Conservation (phyloP, 352 stramenopile genomes). For the Thraustochytrium striatum region DNA sequence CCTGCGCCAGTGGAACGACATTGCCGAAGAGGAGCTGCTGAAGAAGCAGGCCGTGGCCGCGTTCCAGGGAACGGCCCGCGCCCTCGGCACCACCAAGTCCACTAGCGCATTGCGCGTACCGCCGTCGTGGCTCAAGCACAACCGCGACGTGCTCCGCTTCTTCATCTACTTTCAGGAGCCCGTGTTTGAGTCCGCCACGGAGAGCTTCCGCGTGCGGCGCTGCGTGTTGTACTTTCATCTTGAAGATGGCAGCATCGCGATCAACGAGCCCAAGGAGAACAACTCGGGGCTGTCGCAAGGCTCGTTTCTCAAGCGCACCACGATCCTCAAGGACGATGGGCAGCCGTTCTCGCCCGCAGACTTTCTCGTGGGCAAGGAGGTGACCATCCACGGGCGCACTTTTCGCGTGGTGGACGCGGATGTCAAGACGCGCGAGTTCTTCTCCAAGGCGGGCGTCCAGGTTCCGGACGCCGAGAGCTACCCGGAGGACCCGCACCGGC, state of each 20-base stretch:
- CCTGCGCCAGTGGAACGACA: constrained; percentile 4
- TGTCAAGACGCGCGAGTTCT: constrained; percentile 71
- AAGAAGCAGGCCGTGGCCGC: not conserved
- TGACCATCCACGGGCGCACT: constrained; percentile 70
- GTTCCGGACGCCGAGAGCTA: constrained; percentile 62
- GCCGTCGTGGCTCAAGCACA: constrained; percentile 35
- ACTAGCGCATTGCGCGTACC: not conserved
- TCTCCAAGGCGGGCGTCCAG: constrained; percentile 59
- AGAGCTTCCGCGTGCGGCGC: constrained; percentile 53
- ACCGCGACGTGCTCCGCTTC: constrained; percentile 73
- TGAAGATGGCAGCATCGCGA: constrained; percentile 71
- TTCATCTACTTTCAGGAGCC: constrained; percentile 78
- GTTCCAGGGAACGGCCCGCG: not conserved
- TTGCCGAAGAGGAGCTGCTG: constrained; percentile 5
- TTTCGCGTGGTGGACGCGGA: constrained; percentile 83
- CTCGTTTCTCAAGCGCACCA: constrained; percentile 73
- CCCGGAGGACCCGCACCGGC: constrained; percentile 64
- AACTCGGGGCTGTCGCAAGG: constrained; percentile 82
- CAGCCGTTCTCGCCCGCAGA: constrained; percentile 63
- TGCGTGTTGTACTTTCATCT: constrained; percentile 76
- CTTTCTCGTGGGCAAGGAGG: constrained; percentile 68
- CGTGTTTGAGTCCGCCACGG: constrained; percentile 52
- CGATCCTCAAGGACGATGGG: constrained; percentile 55
- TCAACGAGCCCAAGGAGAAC: constrained; percentile 71
- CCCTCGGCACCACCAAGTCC: constrained; percentile 27